Conservation (phyloP, 1,284 basidiomycete species). For the Heimioporus retisporus region DNA sequence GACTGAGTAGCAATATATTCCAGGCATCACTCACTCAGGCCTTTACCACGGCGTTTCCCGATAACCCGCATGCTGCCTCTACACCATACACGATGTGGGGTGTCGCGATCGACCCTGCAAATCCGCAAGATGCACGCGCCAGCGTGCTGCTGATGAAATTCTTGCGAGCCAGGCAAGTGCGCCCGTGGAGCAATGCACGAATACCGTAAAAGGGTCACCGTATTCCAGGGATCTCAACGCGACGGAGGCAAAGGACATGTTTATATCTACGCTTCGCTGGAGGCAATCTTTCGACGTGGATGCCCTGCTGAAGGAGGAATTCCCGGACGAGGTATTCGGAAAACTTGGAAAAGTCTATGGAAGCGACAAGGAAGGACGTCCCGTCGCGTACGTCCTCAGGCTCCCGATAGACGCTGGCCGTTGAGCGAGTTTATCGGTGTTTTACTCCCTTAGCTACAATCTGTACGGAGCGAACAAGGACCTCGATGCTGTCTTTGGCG, state of each 20-base stretch:
- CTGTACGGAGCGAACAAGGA: conserved; percentile 77
- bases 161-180: conserved; percentile 73
- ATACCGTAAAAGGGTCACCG: not conserved
- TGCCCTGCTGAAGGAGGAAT: conserved; percentile 68
- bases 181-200: not conserved
- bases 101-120: conserved; percentile 66
- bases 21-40: conserved; percentile 67
- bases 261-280: conserved; percentile 78
- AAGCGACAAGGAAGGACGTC: conserved; percentile 72
- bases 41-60: conserved; percentile 54
- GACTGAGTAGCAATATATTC: not conserved
- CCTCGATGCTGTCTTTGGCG: conserved; percentile 73
- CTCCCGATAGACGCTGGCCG: conserved; percentile 16
- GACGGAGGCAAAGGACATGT: conserved; percentile 67
- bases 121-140: conserved; percentile 65
- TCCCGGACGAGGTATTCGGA: conserved; percentile 73
- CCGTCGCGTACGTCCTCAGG: conserved; percentile 63
- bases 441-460: conserved; percentile 63
- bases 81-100: conserved; percentile 75
- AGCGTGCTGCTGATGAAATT: conserved; percentile 85
- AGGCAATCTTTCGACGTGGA: conserved; percentile 75
- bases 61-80: conserved; percentile 60
- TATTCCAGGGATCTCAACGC: conserved; percentile 63
- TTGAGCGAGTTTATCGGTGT: not conserved
- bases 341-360: conserved; percentile 73